Conservation (phyloP, 306 rosid species). For the Vicia faba region DNA sequence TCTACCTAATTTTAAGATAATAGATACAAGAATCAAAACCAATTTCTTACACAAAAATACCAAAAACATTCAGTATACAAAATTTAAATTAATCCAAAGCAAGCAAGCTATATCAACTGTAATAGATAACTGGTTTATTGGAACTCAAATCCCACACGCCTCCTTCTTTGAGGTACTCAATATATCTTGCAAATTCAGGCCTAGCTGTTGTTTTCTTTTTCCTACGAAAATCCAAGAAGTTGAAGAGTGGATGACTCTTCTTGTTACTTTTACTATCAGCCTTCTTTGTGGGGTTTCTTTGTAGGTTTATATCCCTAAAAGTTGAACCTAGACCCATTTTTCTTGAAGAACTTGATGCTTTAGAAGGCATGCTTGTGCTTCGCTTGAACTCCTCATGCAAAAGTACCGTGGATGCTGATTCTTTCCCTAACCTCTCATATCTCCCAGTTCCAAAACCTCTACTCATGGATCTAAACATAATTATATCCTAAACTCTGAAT, state of each 20-base stretch:
- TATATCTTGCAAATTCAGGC: constrained; percentile 67
- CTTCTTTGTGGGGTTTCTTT: constrained; percentile 54
- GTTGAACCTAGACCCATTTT: constrained; percentile 34
- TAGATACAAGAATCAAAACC: neutral
- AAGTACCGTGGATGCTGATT: constrained; percentile 31
- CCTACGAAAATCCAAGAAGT: constrained; percentile 50
- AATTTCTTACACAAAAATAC: neutral
- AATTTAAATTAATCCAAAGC: neutral
- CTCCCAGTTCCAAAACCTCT: constrained; percentile 40
- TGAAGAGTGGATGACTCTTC: constrained; percentile 54
- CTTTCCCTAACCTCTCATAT: constrained; percentile 57
- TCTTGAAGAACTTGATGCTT: constrained; percentile 22
- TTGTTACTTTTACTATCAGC: constrained; percentile 24
- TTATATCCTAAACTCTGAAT: neutral
- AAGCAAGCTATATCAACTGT: constrained; percentile 42
- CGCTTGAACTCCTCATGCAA: constrained; percentile 50
- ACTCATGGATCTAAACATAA: constrained; percentile 60
- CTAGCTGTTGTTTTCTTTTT: constrained; percentile 62
- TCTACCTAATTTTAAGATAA: constrained; percentile 11
- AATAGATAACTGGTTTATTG: constrained; percentile 62
- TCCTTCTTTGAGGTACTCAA: constrained; percentile 69
- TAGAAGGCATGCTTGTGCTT: constrained; percentile 53
- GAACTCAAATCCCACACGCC: constrained; percentile 65
- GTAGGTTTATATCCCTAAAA: constrained; percentile 31
- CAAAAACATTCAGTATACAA: neutral